phyloP scores from a whole-genome alignment of 495 filamentous ascomycete species.

The Diplogelasinospora grovesii region DNA sequence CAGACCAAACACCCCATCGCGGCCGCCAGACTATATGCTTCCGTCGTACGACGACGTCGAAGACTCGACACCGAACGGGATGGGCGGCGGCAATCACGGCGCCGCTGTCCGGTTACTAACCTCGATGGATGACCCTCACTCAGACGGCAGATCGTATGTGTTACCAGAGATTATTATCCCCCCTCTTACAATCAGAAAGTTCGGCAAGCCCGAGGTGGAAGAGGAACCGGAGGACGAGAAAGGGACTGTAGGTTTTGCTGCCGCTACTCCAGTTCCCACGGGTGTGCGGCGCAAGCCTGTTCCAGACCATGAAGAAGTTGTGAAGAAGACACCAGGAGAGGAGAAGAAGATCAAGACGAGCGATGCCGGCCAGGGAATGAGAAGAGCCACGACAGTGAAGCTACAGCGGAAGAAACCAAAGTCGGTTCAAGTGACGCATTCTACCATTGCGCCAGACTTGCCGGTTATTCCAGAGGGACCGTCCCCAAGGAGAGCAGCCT shows the following conservation, averaged over 20 bases:
- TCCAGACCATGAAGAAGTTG: too few relatives aligned
- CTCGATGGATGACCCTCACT: slow-evolving; percentile 39
- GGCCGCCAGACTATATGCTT: slow-evolving; percentile 39
- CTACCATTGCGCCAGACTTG: slow-evolving; percentile 15
- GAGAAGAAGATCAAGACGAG: slow-evolving; percentile 1
- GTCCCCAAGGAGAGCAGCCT: slow-evolving; percentile 35
- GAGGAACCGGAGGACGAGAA: slow-evolving; percentile 10
- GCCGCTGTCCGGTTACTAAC: slow-evolving; percentile 46
- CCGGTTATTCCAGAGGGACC: slow-evolving; percentile 40
- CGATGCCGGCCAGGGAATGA: slow-evolving; percentile 5
- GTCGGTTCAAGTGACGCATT: neutral
- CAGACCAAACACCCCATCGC: slow-evolving; percentile 32
- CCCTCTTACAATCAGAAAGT: slow-evolving; percentile 20
- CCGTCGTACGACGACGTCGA: slow-evolving; percentile 44
- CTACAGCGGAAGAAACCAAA: slow-evolving; percentile 33
- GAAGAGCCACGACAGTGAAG: slow-evolving; percentile 35
- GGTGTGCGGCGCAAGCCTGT: slow-evolving; percentile 8
- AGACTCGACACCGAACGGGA: slow-evolving; percentile 30
- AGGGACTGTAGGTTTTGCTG: too few relatives aligned
- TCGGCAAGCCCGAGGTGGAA: neutral
- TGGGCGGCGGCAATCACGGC: slow-evolving; percentile 24
- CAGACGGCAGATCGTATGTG: slow-evolving; percentile 38
- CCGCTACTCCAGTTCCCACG: slow-evolving; percentile 2
- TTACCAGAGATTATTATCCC: slow-evolving; percentile 22
- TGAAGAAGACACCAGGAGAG: too few relatives aligned